Base-by-base conservation (phyloP, 768 basidiomycete species). In the Hygrophoropsis aurantiaca region DNA sequence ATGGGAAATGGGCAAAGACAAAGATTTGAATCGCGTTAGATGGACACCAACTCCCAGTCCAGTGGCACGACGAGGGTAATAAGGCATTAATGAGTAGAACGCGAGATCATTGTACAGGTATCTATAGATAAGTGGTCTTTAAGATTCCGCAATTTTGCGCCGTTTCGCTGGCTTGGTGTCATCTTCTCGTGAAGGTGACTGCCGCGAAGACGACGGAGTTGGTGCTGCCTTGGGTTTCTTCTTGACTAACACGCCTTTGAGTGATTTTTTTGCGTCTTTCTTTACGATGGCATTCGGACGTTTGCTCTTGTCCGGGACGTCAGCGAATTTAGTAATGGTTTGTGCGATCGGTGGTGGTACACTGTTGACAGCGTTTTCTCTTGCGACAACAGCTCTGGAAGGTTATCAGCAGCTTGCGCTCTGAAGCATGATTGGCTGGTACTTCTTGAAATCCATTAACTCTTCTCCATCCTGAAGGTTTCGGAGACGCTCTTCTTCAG, bases 201-300 rank as follows among this genome's bases (percentile, higher is more conserved):
- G 45, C 21, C 57, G 52, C 36, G 58, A 36, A 16, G 62, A 36
- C 48, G 42, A 38, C 30, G 56, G 44, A 42, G 62, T 40, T 7
- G 57, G 41, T 5, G 58, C 39, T 24, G 72, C 35, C 58, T 85
- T 88, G 11, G 71, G 48, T 62, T 81, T 90, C 65, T 84, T 90
- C 72, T 90, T 92, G 40, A 89, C 81, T 13, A 92, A 70, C 7
- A 90, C 85, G 16, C 90, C 90, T 58, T 90, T 92, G 35, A 92
- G 70, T 3, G 76, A 62, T 53, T 78, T 80, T 65, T 88, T 90
- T 26, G 61, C 55, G 32, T 85, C 81, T 60, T 85, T 91, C 67
- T 80, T 86, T 3, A 61, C 50, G n/a, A 70, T 56, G 4, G 58
- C 49, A 18, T 64, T 36, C n/a, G 60, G 35, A 23, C 65, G 47